phyloP scores from a whole-genome alignment of 192 early-diverging fungal genomes.

The Lobosporangium transversale region DNA sequence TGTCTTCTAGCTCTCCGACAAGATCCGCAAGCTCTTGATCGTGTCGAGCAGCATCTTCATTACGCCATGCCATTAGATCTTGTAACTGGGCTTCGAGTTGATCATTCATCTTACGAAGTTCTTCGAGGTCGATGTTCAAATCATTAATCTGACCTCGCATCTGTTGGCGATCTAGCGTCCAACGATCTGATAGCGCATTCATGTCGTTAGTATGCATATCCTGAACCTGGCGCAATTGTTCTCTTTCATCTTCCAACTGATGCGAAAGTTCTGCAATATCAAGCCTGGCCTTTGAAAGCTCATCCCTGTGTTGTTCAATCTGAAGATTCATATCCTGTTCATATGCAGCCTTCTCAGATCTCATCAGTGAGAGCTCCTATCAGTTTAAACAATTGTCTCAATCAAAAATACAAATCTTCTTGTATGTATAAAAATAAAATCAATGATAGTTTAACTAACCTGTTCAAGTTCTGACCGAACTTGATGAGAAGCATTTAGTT shows the following conservation, averaged over 20 bases:
- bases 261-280: conserved; percentile 25
- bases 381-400: no score
- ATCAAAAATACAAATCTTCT: no score
- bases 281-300: conserved; percentile 31
- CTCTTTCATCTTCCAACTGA: conserved; percentile 25
- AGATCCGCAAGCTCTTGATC: conserved; percentile 53
- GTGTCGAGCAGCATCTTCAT: conserved; percentile 28
- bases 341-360: conserved; percentile 17
- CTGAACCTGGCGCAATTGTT: conserved; percentile 29
- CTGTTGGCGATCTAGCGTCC: conserved; percentile 35
- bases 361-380: conserved; percentile 20
- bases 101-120: conserved; percentile 23
- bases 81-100: conserved; percentile 29
- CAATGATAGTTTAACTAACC: conserved; percentile 2
- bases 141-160: conserved; percentile 22
- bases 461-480: conserved; percentile 32
- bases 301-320: conserved; percentile 36
- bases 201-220: conserved; percentile 37
- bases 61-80: conserved; percentile 27
- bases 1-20: conserved; percentile 55
- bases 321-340: conserved; percentile 31
- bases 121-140: conserved; percentile 14
- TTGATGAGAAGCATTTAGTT: conserved; percentile 24
- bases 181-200: conserved; percentile 35
- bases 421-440: background rate